Evolutionary conservation across 768 basidiomycete genomes (phyloP).

Genomic region (Scleroderma bovista): DNA sequence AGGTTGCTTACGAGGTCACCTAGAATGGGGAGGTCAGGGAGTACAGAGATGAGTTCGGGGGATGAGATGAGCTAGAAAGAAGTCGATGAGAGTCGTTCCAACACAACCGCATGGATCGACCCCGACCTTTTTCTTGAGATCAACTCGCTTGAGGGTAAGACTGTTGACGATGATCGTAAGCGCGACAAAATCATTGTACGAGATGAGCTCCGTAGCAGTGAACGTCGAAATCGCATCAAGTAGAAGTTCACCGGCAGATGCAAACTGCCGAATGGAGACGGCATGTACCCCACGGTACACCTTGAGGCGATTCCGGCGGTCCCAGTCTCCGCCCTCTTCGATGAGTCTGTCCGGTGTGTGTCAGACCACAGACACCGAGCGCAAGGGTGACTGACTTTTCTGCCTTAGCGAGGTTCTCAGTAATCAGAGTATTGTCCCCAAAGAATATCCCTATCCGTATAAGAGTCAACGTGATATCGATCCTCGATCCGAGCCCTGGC

Average conservation of each 20-base stretch:
- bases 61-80: conserved; percentile 64
- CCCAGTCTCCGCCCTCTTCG: conserved; percentile 97
- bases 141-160: conserved; percentile 71
- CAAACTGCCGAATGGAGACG: conserved; percentile 86
- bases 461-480: conserved; percentile 87
- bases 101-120: background rate
- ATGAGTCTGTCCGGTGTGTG: conserved; percentile 52
- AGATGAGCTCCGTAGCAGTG: conserved; percentile 84
- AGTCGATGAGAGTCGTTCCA: conserved; percentile 2
- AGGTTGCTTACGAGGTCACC: conserved; percentile 81
- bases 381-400: conserved; percentile 53
- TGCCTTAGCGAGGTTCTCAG: conserved; percentile 67
- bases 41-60: conserved; percentile 81
- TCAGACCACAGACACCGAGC: background rate
- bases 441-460: conserved; percentile 91
- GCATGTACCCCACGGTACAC: conserved; percentile 88
- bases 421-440: conserved; percentile 67
- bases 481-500: conserved; percentile 86
- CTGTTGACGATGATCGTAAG: conserved; percentile 78
- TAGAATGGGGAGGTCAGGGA: conserved; percentile 79
- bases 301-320: conserved; percentile 92
- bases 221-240: conserved; percentile 93
- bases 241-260: conserved; percentile 76
- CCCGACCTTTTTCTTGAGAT: conserved; percentile 84
- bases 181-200: conserved; percentile 87